Base-by-base conservation (phyloP, 2,329 filamentous ascomycete genomes). In the Sarocladium strictum region DNA sequence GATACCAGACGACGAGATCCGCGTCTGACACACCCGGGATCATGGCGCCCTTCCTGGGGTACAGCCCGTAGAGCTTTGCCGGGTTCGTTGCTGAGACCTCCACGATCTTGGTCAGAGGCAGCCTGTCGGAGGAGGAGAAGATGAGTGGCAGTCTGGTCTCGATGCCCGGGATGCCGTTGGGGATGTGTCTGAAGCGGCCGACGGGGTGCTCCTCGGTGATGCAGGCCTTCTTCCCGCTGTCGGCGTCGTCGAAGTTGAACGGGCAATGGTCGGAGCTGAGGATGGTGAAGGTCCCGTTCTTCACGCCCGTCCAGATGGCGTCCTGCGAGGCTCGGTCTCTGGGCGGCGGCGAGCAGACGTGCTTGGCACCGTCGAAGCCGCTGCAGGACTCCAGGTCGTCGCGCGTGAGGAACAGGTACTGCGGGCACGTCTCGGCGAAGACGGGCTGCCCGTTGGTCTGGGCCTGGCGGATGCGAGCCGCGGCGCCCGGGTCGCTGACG, bases 1-100 rank as follows among this genome's bases (percentile, higher is more conserved):
- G 78, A 63, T 82, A 79, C 79, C 80, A 84, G 19, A 83, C 74
- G 11, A 77, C 76, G 33, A 84, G 63, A 64, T 84, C 80, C 1
- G 80, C 80, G 64, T 84, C 80, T 2, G 65, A 70, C 32, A 76
- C 65, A 0, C 78, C 79, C 2, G 78, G 76, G 2, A 79, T 62
- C 59, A 77, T 57, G 38, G 71, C 67, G 14, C 80, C 76, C 67
- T 84, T 77, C 24, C 64, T 61, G 27, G 77, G 69, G 57, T 79
- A 75, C 11, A 84, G 60, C 0, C 80, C 80, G 60, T 84, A 83
- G 32, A 83, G 67, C 65, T 80, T 81, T 2, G 80, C 79, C 1
- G 79, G 72, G 57, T 81, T 81, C 1, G 78, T 77, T 17, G 70
- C 69, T 0, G 77, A 80, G 9, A 83, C 69, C 58, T 80, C 75